Evolutionary conservation across 2,329 filamentous ascomycete genomes (phyloP).

Genomic region (Bipolaris zeicola): DNA sequence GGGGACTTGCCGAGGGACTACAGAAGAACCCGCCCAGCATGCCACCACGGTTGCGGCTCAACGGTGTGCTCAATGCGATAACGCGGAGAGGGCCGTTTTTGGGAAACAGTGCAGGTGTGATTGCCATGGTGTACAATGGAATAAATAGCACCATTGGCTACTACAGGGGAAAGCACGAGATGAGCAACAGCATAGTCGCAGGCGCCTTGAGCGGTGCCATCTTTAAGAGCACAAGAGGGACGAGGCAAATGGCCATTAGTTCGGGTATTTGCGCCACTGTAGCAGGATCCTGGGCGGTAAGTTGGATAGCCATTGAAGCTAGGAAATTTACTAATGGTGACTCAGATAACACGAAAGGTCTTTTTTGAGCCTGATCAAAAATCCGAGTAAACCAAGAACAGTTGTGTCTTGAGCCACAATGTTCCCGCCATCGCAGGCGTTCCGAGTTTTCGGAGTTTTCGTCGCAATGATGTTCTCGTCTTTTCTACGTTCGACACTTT

Average conservation of each 20-base stretch:
- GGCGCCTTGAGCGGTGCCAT: slow-evolving; percentile 89
- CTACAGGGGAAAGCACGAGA: slow-evolving; percentile 62
- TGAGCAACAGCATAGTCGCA: slow-evolving; percentile 83
- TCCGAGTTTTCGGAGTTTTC: not conserved
- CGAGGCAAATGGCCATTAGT: slow-evolving; percentile 93
- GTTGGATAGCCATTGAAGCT: slow-evolving; percentile 2
- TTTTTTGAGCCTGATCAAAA: slow-evolving; percentile 33
- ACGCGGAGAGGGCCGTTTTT: slow-evolving; percentile 92
- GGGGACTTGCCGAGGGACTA: slow-evolving; percentile 90
- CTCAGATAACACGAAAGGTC: slow-evolving; percentile 35
- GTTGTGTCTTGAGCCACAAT: slow-evolving; percentile 6
- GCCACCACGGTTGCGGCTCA: slow-evolving; percentile 88
- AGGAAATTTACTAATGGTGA: not conserved
- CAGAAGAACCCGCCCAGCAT: slow-evolving; percentile 71
- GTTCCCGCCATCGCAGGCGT: not conserved
- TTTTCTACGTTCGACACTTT: slow-evolving; percentile 17
- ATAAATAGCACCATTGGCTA: slow-evolving; percentile 50
- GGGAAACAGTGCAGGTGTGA: slow-evolving; percentile 92
- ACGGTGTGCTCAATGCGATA: slow-evolving; percentile 92
- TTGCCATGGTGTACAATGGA: slow-evolving; percentile 97
- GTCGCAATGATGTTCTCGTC: slow-evolving; percentile 5
- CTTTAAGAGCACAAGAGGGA: slow-evolving; percentile 92
- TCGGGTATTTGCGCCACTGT: slow-evolving; percentile 85
- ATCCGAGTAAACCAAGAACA: slow-evolving; percentile 5
- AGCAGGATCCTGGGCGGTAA: slow-evolving; percentile 86